phyloP scores from a whole-genome alignment of 495 filamentous ascomycete species.

The Copromyces sp. region DNA sequence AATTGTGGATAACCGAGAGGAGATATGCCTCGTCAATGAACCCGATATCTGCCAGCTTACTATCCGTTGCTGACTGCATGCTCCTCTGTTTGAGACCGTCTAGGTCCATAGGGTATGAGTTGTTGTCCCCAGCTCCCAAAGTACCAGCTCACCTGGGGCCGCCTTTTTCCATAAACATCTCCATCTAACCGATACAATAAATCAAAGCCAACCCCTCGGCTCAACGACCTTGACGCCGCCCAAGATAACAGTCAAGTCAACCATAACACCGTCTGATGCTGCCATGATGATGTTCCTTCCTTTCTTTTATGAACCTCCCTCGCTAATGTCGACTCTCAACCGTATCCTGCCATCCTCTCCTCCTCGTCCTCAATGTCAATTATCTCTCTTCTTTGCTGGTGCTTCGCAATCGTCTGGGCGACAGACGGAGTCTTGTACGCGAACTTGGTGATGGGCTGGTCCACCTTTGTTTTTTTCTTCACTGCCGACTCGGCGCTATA shows the following conservation, averaged over 20 bases:
- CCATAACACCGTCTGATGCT: not conserved
- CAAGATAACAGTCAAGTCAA: not conserved
- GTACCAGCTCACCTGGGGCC: not conserved
- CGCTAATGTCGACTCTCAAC: slow-evolving; percentile 9
- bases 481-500: slow-evolving; percentile 45
- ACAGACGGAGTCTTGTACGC: slow-evolving; percentile 3
- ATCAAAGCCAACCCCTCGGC: not conserved
- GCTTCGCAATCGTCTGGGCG: not conserved
- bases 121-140: not conserved
- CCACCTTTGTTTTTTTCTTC: slow-evolving; percentile 14
- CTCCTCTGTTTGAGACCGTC: not conserved
- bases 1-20: not conserved
- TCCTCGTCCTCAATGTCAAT: slow-evolving; percentile 27
- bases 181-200: not conserved
- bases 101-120: not conserved
- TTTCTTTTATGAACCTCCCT: not conserved
- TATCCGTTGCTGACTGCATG: not conserved
- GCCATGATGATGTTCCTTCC: not conserved
- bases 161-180: not conserved
- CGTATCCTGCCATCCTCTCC: slow-evolving; percentile 29
- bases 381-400: not conserved
- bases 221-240: not conserved
- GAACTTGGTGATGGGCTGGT: slow-evolving; percentile 21
- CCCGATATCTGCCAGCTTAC: not conserved
- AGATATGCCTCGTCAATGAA: not conserved